Evolutionary conservation across 192 early-diverging fungal species (phyloP).

Genomic region (Umbelopsis sp.): DNA sequence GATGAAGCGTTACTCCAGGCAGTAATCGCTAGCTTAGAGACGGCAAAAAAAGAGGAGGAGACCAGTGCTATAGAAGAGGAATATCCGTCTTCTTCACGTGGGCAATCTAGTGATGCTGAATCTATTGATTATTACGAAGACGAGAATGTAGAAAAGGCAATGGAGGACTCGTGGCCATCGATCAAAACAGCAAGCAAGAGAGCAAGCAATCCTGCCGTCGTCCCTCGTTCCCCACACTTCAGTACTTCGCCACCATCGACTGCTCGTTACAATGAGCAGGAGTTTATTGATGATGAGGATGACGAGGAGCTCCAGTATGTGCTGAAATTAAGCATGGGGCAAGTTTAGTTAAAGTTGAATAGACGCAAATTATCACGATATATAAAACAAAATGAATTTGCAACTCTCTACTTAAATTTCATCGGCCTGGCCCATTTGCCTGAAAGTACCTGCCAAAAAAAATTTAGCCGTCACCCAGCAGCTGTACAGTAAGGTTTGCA

Average conservation of each 20-base stretch:
- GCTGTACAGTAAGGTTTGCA: not conserved
- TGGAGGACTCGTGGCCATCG: constrained; percentile 12
- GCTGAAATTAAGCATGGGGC: constrained; percentile 28
- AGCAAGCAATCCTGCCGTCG: not conserved
- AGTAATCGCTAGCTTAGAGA: constrained; percentile 39
- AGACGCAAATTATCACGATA: not conserved
- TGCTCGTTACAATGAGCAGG: not conserved
- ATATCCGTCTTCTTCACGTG: not conserved
- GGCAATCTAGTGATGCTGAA: not conserved
- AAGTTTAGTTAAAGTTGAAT: not conserved
- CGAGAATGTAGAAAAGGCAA: not conserved
- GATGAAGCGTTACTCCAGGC: constrained; percentile 39
- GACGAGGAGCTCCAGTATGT: constrained; percentile 40
- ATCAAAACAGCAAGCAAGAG: not conserved
- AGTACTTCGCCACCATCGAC: too few relatives aligned
- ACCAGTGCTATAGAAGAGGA: not conserved
- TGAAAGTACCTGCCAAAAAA: too few relatives aligned
- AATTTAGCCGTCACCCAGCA: not conserved
- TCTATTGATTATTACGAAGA: not conserved
- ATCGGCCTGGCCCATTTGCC: too few relatives aligned
- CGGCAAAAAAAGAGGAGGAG: not conserved
- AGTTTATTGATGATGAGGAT: constrained; percentile 27
- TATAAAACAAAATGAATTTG: not conserved
- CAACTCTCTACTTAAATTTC: not conserved
- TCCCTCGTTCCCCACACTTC: too few relatives aligned